phyloP scores from a whole-genome alignment of 2,329 filamentous ascomycete species.

The Lecanicillium sp. region DNA sequence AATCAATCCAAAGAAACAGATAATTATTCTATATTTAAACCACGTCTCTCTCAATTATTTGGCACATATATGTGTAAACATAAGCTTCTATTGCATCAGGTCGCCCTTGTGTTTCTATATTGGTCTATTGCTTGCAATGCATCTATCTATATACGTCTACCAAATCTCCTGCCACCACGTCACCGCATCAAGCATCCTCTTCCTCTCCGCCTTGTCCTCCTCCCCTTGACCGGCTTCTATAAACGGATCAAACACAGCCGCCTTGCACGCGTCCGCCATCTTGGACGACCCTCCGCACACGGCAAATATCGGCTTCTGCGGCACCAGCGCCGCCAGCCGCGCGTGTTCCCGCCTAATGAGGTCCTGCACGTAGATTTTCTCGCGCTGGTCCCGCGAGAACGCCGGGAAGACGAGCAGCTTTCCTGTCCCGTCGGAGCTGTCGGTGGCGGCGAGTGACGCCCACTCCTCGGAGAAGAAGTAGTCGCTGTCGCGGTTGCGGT shows the following conservation, averaged over 20 bases:
- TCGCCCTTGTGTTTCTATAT: no score
- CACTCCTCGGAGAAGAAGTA: slow-evolving; percentile 80
- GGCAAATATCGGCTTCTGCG: slow-evolving; percentile 36
- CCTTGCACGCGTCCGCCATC: slow-evolving; percentile 50
- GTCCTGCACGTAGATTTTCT: slow-evolving; percentile 51
- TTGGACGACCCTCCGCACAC: slow-evolving; percentile 50
- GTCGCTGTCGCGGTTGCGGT: slow-evolving; percentile 65
- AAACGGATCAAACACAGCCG: slow-evolving; percentile 42
- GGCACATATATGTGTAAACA: no score
- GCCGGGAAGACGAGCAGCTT: slow-evolving; percentile 30
- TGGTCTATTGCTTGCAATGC: not conserved
- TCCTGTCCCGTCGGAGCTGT: slow-evolving; percentile 1
- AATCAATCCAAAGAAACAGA: no score
- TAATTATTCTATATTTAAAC: no score
- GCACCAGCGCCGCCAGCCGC: slow-evolving; percentile 24
- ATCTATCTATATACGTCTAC: slow-evolving; percentile 21
- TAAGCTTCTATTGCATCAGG: no score
- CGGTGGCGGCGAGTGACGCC: slow-evolving; percentile 26
- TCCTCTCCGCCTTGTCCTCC: slow-evolving; percentile 28
- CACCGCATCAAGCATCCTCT: slow-evolving; percentile 25
- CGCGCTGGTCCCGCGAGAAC: slow-evolving; percentile 39
- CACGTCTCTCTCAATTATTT: no score
- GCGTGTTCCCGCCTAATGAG: slow-evolving; percentile 36
- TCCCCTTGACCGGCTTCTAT: slow-evolving; percentile 25
- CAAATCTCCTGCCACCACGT: slow-evolving; percentile 54